Evolutionary conservation across 345 rosid species (phyloP).

Genomic region (Eucalyptus erythrocorys): DNA sequence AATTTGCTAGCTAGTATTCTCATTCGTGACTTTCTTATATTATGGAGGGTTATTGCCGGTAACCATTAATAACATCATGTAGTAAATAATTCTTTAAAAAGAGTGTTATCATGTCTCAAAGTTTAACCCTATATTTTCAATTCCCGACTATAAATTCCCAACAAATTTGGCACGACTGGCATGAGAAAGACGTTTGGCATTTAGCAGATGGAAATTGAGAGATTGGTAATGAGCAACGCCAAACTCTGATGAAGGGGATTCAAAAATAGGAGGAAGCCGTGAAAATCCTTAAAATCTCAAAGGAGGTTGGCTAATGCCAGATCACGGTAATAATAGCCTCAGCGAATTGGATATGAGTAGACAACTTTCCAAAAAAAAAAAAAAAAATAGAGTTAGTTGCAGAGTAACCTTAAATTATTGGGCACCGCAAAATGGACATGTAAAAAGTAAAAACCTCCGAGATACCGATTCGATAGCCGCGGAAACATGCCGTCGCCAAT

Average conservation of each 20-base stretch:
- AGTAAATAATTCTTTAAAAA: too few species aligned
- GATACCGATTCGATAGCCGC: not conserved
- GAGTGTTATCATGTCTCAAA: too few species aligned
- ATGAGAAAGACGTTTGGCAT: not conserved
- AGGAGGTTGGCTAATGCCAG: not conserved
- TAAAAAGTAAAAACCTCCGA: not conserved
- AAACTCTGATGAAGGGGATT: not conserved
- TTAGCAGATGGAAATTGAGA: not conserved
- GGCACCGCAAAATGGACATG: not conserved
- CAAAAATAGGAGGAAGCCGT: not conserved
- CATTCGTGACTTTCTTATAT: too few species aligned
- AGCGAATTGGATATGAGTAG: not conserved
- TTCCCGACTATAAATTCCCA: too few species aligned
- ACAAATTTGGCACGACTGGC: not conserved
- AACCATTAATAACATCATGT: too few species aligned
- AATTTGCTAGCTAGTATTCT: rapidly evolving
- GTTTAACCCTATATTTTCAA: too few species aligned
- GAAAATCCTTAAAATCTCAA: not conserved
- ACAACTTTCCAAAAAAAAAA: not conserved
- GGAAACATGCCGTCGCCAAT: not conserved
- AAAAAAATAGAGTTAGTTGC: not conserved
- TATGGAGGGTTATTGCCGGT: rapidly evolving
- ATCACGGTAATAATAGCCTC: not conserved
- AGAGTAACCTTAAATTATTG: not conserved
- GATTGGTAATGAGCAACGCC: not conserved